Evolutionary conservation across 805 yeast genomes (phyloP), one percentile per base, ranked within the genome.

Genomic region (Metschnikowia santaceciliae): DNA sequence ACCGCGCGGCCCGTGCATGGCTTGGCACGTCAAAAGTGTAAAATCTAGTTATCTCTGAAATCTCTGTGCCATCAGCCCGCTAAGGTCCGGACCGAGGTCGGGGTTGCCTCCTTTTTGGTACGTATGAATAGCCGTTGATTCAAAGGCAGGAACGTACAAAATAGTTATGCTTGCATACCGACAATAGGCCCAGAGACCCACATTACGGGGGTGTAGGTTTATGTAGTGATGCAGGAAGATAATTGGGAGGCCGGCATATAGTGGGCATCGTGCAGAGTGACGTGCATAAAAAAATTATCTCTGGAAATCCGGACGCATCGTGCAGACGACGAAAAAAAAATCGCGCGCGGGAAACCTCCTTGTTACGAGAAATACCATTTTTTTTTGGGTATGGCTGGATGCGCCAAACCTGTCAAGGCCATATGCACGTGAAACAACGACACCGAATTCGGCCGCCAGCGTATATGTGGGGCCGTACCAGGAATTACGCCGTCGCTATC

Each of bases 231-330:
- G 46, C 38, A 32, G 11, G 20, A 7, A 42, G 46, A 42, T 42
- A 42, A 42, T 20, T 11, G 6, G 22, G 30, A 10, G 13, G 26
- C n/a, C 32, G 2, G 46, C 46, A 42, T 6, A 15, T 10, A 34
- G 14, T 6, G 5, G 20, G 26, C 46, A 42, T 42, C 26, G 36
- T 10, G 38, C 46, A 42, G 22, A 30, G 32, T 32, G 38, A 42
- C 46, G 38, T 42, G 46, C 46, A 33, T 32, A 32, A 42, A 42
- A 32, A 42, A 33, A 33, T 33, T 42, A 42, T 42, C 46, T 42
- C 38, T 42, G 38, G 38, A 8, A 42, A 42, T 33, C 46, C 46
- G 38, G 13, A 32, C 36, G 45, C 45, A 42, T 26, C 30, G 23
- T 30, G 45, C 45, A 32, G 45, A 42, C 35, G 23, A 13, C 33